Evolutionary conservation across 73 alveolate species (phyloP).

Genomic region (Tetrahymena elliotti): DNA sequence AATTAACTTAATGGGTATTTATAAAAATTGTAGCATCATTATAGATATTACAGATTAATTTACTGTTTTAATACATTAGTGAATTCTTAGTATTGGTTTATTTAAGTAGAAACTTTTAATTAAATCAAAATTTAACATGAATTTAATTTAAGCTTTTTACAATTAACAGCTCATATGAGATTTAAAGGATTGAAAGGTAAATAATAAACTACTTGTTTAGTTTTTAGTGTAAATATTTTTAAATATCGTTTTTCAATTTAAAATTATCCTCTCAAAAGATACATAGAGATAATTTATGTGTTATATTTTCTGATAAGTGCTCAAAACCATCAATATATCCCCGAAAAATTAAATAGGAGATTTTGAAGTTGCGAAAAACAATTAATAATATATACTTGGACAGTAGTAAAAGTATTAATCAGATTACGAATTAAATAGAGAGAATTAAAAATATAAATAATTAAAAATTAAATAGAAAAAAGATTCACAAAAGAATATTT

Average conservation of each 20-base stretch:
- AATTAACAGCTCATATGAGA: no score
- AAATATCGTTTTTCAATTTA: not conserved
- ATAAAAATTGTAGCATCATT: not conserved
- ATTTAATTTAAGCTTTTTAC: no score
- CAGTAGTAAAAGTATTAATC: not conserved
- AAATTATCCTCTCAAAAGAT: not conserved
- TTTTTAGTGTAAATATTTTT: not conserved
- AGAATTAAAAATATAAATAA: not conserved
- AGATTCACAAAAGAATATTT: not conserved
- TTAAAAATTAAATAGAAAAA: not conserved
- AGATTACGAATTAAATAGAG: not conserved
- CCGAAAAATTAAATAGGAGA: not conserved
- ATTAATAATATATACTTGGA: not conserved
- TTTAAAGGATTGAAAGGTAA: no score
- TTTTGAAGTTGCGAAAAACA: not conserved
- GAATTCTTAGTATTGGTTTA: not conserved
- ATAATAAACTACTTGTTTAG: not conserved
- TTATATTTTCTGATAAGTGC: not conserved
- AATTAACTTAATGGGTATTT: not conserved
- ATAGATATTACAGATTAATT: not conserved
- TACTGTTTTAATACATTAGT: not conserved
- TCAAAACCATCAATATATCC: not conserved
- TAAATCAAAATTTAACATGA: not conserved
- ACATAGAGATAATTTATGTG: not conserved
- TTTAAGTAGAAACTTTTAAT: not conserved